Percentiles rank a stretch among this genome's conserved stretches.
phyloP scores from a whole-genome alignment of 2,329 filamentous ascomycete species.

The Sclerotinia glacialis region DNA sequence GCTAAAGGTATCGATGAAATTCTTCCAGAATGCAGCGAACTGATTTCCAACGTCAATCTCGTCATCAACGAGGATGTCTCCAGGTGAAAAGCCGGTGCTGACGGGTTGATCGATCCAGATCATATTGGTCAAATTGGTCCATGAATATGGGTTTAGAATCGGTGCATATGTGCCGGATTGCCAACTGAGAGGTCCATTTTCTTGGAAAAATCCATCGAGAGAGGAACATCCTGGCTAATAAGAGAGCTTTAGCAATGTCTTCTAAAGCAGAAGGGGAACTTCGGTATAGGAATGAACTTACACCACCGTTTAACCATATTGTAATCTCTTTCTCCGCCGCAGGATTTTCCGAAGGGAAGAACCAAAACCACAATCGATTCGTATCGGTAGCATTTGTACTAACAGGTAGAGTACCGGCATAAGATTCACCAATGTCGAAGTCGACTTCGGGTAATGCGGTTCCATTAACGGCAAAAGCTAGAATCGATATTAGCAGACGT shows the following conservation, averaged over 20 bases:
- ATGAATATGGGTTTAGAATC: slow-evolving; percentile 34
- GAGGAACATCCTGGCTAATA: slow-evolving; percentile 76
- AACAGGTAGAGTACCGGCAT: slow-evolving; percentile 50
- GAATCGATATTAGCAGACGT: slow-evolving; percentile 6
- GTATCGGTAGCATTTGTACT: slow-evolving; percentile 46
- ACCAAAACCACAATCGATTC: slow-evolving; percentile 53
- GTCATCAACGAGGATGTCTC: slow-evolving; percentile 49
- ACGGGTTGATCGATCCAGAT: slow-evolving; percentile 38
- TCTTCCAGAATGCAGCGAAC: slow-evolving; percentile 62
- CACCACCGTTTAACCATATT: slow-evolving; percentile 86
- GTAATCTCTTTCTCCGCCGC: slow-evolving; percentile 49
- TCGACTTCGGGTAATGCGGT: slow-evolving; percentile 34
- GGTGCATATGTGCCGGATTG: slow-evolving; percentile 35
- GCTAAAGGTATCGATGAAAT: slow-evolving; percentile 57
- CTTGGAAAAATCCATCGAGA: slow-evolving; percentile 82
- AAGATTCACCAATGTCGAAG: slow-evolving; percentile 38
- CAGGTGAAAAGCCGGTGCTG: slow-evolving; percentile 52
- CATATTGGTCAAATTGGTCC: slow-evolving; percentile 36
- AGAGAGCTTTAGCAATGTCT: neutral
- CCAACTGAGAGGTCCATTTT: slow-evolving; percentile 37
- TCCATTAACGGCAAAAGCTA: slow-evolving; percentile 37
- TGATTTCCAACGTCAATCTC: slow-evolving; percentile 53
- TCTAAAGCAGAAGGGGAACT: neutral
- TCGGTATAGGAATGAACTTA: slow-evolving; percentile 45
- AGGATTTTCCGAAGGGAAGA: slow-evolving; percentile 51